These are phyloP conservation scores for Ilex paraguariensis DNA, from an alignment of 305 asterid species.

Conservation along the genomic window DNA sequence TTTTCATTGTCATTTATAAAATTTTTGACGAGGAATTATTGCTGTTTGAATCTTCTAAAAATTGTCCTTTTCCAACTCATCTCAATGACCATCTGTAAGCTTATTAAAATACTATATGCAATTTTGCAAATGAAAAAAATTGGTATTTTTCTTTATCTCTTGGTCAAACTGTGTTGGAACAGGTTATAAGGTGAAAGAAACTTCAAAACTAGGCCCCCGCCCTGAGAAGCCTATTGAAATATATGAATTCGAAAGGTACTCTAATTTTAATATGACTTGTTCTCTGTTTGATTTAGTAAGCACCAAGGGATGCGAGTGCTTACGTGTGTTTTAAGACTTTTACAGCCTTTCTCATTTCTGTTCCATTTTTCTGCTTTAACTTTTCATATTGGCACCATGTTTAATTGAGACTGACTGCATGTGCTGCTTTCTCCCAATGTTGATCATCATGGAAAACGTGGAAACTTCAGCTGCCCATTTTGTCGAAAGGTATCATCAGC, in stretches of 20 bases:
- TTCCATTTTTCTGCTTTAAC: background rate
- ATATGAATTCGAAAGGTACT: conserved; percentile 77
- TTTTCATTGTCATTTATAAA: background rate
- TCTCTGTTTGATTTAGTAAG: conserved; percentile 5
- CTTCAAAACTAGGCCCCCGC: conserved; percentile 82
- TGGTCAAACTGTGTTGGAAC: conserved; percentile 11
- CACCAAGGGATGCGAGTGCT: conserved; percentile 3
- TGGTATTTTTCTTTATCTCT: background rate
- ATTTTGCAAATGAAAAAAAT: background rate
- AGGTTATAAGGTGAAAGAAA: conserved; percentile 85
- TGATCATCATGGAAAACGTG: conserved; percentile 32
- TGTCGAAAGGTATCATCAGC: conserved; percentile 74
- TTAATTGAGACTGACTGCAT: conserved; percentile 25
- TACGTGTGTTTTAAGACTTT: conserved; percentile 4
- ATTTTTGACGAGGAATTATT: background rate
- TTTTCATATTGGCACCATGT: conserved; percentile 14
- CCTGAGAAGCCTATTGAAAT: conserved; percentile 90
- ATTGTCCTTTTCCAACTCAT: background rate
- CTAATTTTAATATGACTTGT: conserved; percentile 1
- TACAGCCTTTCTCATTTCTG: conserved; percentile 1
- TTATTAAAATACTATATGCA: background rate
- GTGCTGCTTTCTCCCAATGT: conserved; percentile 25
- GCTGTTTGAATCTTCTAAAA: background rate
- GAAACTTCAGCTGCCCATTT: conserved; percentile 84
- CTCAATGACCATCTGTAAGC: background rate